A percentile compares a stretch with the other conserved stretches of the same genome.
These are phyloP conservation scores for Teunomyces aglyptinius DNA, from an alignment of 805 yeast species.

Conservation along the genomic window DNA sequence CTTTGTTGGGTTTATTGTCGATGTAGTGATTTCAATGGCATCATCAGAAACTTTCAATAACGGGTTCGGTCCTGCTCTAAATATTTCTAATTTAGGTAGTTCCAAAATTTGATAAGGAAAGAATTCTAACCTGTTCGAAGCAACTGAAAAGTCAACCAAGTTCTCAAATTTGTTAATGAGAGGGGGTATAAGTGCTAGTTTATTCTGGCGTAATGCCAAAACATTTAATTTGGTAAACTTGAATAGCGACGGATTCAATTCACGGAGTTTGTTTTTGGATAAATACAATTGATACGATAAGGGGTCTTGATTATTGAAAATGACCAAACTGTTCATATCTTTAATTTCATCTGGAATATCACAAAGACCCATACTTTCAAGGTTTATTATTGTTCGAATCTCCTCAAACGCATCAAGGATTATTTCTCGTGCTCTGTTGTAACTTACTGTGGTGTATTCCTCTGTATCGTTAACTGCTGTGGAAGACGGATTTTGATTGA, in stretches of 20 bases:
- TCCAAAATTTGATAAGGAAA: conserved; percentile 55
- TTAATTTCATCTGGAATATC: conserved; percentile 57
- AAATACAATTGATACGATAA: conserved; percentile 48
- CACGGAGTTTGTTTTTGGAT: conserved; percentile 46
- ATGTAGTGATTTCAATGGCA: conserved; percentile 18
- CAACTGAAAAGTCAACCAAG: conserved; percentile 51
- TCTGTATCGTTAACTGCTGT: conserved; percentile 28
- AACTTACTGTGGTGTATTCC: conserved; percentile 12
- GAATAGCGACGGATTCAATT: conserved; percentile 51
- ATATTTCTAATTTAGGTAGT: conserved; percentile 38
- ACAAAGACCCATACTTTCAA: conserved; percentile 47
- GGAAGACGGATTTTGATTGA: conserved; percentile 26
- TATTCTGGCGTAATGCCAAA: conserved; percentile 50
- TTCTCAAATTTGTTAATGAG: conserved; percentile 20
- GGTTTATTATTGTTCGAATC: conserved; percentile 39
- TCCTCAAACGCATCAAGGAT: conserved; percentile 50
- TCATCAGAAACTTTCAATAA: conserved; percentile 19
- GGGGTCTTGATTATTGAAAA: conserved; percentile 26
- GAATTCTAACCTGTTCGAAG: conserved; percentile 48
- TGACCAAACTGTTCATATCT: conserved; percentile 55
- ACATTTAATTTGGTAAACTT: conserved; percentile 51
- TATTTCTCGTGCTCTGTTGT: conserved; percentile 37
- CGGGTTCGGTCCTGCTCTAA: conserved; percentile 60
- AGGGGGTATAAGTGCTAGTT: conserved; percentile 18
- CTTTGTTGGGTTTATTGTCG: conserved; percentile 26